Conservation (phyloP, 1,284 basidiomycete species). For the Calocybe gambosa region DNA sequence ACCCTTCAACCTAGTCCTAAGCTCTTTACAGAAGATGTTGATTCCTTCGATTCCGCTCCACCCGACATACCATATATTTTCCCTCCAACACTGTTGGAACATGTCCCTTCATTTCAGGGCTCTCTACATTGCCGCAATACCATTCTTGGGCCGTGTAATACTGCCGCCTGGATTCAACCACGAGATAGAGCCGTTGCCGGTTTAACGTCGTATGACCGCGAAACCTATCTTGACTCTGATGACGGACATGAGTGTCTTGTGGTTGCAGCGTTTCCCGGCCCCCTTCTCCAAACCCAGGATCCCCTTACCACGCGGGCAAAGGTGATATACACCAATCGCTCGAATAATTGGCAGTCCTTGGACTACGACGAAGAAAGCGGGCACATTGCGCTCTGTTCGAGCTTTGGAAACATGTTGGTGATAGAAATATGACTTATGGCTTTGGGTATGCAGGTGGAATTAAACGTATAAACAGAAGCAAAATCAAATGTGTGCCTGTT, state of each 20-base stretch:
- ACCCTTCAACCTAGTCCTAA: conserved; percentile 28
- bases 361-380: conserved; percentile 54
- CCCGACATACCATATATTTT: conserved; percentile 34
- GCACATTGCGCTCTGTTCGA: conserved; percentile 44
- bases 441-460: background rate
- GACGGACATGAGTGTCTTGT: conserved; percentile 36
- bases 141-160: conserved; percentile 44
- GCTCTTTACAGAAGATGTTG: conserved; percentile 14
- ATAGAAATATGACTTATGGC: conserved; percentile 23
- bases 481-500: no score
- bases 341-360: conserved; percentile 44
- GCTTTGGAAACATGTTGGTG: conserved; percentile 39
- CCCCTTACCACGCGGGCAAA: background rate
- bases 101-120: conserved; percentile 37
- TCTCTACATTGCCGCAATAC: conserved; percentile 46
- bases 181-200: conserved; percentile 33
- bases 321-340: conserved; percentile 20
- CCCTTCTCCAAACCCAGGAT: conserved; percentile 15
- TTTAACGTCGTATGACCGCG: conserved; percentile 20
- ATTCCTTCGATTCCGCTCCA: background rate
- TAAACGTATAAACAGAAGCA: conserved; percentile 28
- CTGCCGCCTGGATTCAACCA: conserved; percentile 56
- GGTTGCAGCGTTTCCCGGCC: conserved; percentile 43
- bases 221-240: conserved; percentile 11
- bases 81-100: conserved; percentile 31